Evolutionary conservation across 2,329 filamentous ascomycete species (phyloP).

Genomic region (Aureobasidium sp.): DNA sequence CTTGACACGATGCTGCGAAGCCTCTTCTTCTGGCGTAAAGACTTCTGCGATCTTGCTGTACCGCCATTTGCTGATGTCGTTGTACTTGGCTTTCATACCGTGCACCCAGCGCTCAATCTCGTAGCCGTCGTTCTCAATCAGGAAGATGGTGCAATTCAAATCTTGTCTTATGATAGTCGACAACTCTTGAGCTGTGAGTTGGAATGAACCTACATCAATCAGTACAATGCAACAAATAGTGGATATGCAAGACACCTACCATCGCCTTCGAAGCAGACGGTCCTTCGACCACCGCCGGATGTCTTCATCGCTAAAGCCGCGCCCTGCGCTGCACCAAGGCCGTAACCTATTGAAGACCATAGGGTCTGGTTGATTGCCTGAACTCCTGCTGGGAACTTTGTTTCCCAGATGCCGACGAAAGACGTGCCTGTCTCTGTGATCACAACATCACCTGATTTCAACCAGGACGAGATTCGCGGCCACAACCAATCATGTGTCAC

Average conservation of each 20-base stretch:
- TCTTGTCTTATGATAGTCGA: slow-evolving; percentile 73
- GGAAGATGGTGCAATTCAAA: slow-evolving; percentile 72
- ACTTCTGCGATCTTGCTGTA: slow-evolving; percentile 16
- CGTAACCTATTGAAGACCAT: slow-evolving; percentile 62
- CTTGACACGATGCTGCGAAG: background rate
- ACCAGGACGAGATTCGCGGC: slow-evolving; percentile 66
- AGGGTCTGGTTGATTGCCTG: slow-evolving; percentile 74
- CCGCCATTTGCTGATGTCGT: slow-evolving; percentile 33
- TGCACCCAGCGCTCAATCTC: slow-evolving; percentile 88
- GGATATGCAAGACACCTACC: slow-evolving; percentile 44
- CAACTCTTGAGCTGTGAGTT: slow-evolving; percentile 77
- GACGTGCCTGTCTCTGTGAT: slow-evolving; percentile 83
- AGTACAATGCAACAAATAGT: background rate
- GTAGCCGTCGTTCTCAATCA: slow-evolving; percentile 83
- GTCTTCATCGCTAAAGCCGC: slow-evolving; percentile 63
- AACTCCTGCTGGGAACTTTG: slow-evolving; percentile 69
- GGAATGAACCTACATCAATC: slow-evolving; percentile 53
- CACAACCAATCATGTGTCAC: slow-evolving; percentile 69
- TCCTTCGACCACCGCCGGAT: slow-evolving; percentile 17
- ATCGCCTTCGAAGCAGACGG: slow-evolving; percentile 12
- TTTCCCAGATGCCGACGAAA: slow-evolving; percentile 84
- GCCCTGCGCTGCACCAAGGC: slow-evolving; percentile 55
- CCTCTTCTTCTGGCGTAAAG: slow-evolving; percentile 16
- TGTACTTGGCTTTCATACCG: slow-evolving; percentile 49
- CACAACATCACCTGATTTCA: slow-evolving; percentile 66